Conservation (phyloP, 345 rosid species). For the Brassica rapa region DNA sequence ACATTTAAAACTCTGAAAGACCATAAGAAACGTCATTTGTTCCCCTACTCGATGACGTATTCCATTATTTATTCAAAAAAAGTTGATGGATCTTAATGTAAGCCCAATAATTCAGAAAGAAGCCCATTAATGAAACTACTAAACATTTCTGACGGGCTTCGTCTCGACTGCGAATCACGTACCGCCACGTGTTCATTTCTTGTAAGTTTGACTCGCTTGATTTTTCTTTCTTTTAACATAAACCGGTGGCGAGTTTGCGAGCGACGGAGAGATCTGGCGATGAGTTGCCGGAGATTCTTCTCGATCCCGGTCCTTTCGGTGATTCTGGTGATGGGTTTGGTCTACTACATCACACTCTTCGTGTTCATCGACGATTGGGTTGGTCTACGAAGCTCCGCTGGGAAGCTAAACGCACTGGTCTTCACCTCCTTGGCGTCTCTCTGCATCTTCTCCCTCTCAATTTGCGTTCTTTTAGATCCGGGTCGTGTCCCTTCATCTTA, state of each 20-base stretch:
- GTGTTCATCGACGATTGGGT: slow-evolving; percentile 58
- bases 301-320: slow-evolving; percentile 58
- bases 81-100: background rate
- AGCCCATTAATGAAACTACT: slow-evolving; percentile 3
- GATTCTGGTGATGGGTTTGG: slow-evolving; percentile 48
- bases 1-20: background rate
- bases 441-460: slow-evolving; percentile 49
- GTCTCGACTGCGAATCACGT: background rate
- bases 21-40: slow-evolving; percentile 18
- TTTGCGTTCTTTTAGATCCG: slow-evolving; percentile 56
- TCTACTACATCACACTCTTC: slow-evolving; percentile 57
- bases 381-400: slow-evolving; percentile 60
- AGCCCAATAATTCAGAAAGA: background rate
- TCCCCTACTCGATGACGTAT: background rate
- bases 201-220: background rate
- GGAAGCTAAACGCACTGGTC: slow-evolving; percentile 50
- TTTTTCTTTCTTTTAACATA: background rate
- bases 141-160: background rate
- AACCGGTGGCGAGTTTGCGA: slow-evolving; percentile 16
- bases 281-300: slow-evolving; percentile 54
- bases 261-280: slow-evolving; percentile 37
- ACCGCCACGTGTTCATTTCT: background rate
- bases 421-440: slow-evolving; percentile 51
- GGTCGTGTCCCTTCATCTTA: slow-evolving; percentile 61
- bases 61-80: background rate